Evolutionary conservation across 129 eudicot species (phyloP), one percentile per base, ranked within the genome.

Genomic region (Chrysanthemum makinoi): DNA sequence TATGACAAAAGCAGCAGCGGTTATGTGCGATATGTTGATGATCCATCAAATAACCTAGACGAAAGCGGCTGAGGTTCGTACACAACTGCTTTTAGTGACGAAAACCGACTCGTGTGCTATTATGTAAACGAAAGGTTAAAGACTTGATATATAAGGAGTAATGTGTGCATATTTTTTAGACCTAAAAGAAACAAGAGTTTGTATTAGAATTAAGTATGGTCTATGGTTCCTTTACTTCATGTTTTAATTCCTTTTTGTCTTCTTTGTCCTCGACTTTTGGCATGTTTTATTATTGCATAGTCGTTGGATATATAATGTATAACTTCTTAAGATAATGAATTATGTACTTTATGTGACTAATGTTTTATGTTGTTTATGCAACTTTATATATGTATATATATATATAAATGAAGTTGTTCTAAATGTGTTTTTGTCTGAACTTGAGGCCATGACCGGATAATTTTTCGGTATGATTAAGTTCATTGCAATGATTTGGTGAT

Each of bases 1-100:
- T 92, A 92, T 44, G 98, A 92, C 58, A 83, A 82, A 79, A 92
- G 98, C 98, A 10, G 96, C 98, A 0, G 83, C 98, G 98, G 98
- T 6, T 92, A 88, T 48, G 98, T 92, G 50, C 80, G 98, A 3
- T 74, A 72, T 15, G 66, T 77, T 4, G 76, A 86, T 19, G 89
- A 88, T 57, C 89, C 87, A 0, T 86, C 70, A 12, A 65, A 82
- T 8, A 86, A 83, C 67, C 86, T 89, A n/a, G 94, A 10, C 87
- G 96, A 4, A 94, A 88, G 96, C 96, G 24, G 85, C 96, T 4
- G 98, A 92, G 66, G 98, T 92, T 51, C 75, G 72, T 92, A 92
- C 79, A 89, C 95, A n/a, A 92, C 98, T 0, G 96, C 98, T 0
- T 92, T 92, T 58, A 92, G 98, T 46, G 98, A 39, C 46, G 46